These are phyloP conservation scores for Mesembryanthemum crystallinum DNA, from an alignment of 148 eudicot species.

Conservation along the genomic window DNA sequence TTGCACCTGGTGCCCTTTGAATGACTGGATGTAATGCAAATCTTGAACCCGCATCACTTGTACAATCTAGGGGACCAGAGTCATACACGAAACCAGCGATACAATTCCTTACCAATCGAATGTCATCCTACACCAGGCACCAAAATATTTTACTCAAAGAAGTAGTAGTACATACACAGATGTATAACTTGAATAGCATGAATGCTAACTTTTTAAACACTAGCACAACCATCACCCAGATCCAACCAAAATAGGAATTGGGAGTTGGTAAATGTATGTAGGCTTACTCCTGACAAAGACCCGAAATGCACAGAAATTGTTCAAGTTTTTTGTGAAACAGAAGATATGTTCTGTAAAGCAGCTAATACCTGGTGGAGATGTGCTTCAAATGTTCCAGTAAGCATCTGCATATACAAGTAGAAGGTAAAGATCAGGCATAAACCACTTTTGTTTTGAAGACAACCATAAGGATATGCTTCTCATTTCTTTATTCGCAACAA, in stretches of 20 bases:
- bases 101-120: slow-evolving; percentile 14
- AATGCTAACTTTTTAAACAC: background rate
- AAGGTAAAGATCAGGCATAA: background rate
- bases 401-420: slow-evolving; percentile 15
- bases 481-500: background rate
- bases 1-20: slow-evolving; percentile 50
- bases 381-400: slow-evolving; percentile 14
- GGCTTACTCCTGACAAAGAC: background rate
- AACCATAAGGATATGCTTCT: background rate
- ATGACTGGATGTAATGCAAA: slow-evolving; percentile 45
- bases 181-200: background rate
- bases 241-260: background rate
- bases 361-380: slow-evolving; percentile 7
- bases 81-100: slow-evolving; percentile 12
- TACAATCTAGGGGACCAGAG: slow-evolving; percentile 41
- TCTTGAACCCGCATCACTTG: slow-evolving; percentile 50
- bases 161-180: too few relatives aligned
- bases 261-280: background rate
- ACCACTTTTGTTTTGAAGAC: background rate
- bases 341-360: background rate
- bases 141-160: background rate
- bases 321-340: background rate
- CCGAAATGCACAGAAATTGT: background rate
- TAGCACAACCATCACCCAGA: background rate
- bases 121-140: slow-evolving; percentile 12